Conservation (phyloP, 1,284 basidiomycete species). For the Naganishia cerealis region DNA sequence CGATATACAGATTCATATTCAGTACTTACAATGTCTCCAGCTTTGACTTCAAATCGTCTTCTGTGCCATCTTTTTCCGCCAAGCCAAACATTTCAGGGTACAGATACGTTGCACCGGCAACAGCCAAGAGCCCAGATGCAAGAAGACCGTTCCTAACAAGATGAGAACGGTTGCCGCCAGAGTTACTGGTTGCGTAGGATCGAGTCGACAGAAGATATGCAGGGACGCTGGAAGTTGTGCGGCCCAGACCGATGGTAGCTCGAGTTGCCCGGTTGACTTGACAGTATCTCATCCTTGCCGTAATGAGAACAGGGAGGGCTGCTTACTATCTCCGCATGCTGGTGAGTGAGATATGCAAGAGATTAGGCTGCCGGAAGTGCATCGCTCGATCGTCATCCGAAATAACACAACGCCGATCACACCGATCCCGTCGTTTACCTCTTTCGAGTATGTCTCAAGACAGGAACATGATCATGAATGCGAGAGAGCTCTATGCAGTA, state of each 20-base stretch:
- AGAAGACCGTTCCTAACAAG: slow-evolving; percentile 29
- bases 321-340: not conserved
- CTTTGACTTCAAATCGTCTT: slow-evolving; percentile 9
- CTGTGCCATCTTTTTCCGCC: not conserved
- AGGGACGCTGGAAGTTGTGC: not conserved
- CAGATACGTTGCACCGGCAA: slow-evolving; percentile 31
- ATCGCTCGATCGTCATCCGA: slow-evolving; percentile 3
- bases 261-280: slow-evolving; percentile 8
- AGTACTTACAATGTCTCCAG: slow-evolving; percentile 27
- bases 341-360: not conserved
- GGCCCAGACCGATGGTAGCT: slow-evolving; percentile 7
- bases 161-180: slow-evolving; percentile 11
- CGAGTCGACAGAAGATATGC: slow-evolving; percentile 3
- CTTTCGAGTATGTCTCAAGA: not conserved
- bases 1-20: too few species aligned
- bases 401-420: not conserved
- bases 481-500: not conserved
- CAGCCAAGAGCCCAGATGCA: slow-evolving; percentile 26
- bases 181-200: slow-evolving; percentile 11
- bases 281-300: slow-evolving; percentile 17
- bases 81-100: slow-evolving; percentile 28
- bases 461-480: not conserved
- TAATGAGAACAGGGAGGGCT: not conserved
- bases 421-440: not conserved
- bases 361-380: not conserved